These are phyloP conservation scores for Mortierella sp. DNA, from an alignment of 371 early-diverging fungal genomes.

Conservation along the genomic window DNA sequence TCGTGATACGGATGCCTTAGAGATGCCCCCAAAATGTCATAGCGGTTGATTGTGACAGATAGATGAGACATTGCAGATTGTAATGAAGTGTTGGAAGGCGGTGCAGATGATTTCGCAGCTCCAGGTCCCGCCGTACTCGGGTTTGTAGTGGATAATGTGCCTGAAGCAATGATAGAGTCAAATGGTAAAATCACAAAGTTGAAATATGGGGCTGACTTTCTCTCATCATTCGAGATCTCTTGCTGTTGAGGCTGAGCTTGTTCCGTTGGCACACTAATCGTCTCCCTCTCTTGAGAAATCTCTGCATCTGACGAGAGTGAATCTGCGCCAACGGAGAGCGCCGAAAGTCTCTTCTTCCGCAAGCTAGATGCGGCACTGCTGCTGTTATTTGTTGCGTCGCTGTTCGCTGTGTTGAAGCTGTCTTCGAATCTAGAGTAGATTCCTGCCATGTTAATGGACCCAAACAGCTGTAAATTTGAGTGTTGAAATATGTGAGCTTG, in stretches of 20 bases:
- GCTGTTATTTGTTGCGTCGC: background rate
- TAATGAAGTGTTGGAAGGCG: background rate
- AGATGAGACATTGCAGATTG: constrained; percentile 16
- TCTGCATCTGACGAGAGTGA: constrained; percentile 18
- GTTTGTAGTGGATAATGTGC: background rate
- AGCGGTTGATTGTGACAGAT: constrained; percentile 18
- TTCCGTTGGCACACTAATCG: background rate
- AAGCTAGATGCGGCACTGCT: background rate
- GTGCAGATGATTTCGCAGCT: background rate
- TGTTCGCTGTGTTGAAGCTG: constrained; percentile 15
- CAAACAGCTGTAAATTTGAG: constrained; percentile 37
- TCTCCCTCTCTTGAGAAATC: constrained; percentile 8
- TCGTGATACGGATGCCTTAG: constrained; percentile 22
- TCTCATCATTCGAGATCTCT: constrained; percentile 12
- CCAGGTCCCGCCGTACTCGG: background rate
- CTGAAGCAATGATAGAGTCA: constrained; percentile 24
- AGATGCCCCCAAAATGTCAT: constrained; percentile 22
- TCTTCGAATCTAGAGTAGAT: constrained; percentile 41
- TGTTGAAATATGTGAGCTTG: constrained; percentile 30
- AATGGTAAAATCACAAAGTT: constrained; percentile 41
- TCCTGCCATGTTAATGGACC: constrained; percentile 43
- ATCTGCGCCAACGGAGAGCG: constrained; percentile 4
- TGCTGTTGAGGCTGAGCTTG: constrained; percentile 20
- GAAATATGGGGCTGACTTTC: constrained; percentile 22
- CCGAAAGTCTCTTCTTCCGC: constrained; percentile 11